Evolutionary conservation across 306 rosid genomes (phyloP).

Genomic region (Adenanthera pavonina): DNA sequence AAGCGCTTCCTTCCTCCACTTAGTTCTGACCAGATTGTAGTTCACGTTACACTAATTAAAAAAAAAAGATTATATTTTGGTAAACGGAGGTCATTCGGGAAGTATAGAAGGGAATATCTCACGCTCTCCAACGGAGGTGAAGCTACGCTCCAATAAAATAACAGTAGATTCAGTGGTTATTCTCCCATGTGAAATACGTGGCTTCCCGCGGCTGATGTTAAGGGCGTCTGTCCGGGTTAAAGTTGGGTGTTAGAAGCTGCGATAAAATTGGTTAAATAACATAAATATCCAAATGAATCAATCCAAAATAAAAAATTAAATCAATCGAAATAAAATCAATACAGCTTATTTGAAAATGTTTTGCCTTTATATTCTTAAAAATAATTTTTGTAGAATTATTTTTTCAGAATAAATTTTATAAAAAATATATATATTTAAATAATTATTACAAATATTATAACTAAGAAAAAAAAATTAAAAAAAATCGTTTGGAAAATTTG

Average conservation of each 20-base stretch:
- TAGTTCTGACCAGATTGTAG: slow-evolving; percentile 34
- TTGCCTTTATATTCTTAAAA: too few species aligned
- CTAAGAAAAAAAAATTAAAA: too few species aligned
- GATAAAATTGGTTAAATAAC: too few species aligned
- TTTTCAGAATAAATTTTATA: too few species aligned
- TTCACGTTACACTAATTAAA: slow-evolving; percentile 33
- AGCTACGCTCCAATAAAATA: slow-evolving; percentile 16
- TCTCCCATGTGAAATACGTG: not conserved
- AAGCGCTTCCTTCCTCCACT: slow-evolving; percentile 39
- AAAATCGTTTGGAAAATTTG: too few species aligned
- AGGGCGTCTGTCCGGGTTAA: not conserved
- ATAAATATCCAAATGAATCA: too few species aligned
- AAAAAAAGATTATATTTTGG: not conserved
- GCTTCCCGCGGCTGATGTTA: not conserved
- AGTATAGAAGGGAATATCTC: not conserved
- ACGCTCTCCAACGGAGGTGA: slow-evolving; percentile 3
- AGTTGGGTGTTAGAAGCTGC: not conserved
- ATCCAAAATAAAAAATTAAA: too few species aligned
- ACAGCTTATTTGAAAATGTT: too few species aligned
- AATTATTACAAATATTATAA: too few species aligned
- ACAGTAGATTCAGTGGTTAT: not conserved
- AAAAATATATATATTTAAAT: too few species aligned
- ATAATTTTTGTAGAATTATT: too few species aligned
- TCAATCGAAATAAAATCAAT: too few species aligned
- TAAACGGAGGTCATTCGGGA: slow-evolving; percentile 14